Percentiles rank a stretch among this genome's conserved stretches.
Evolutionary conservation across 805 yeast species (phyloP).

Genomic region (Yarrowia sp.): DNA sequence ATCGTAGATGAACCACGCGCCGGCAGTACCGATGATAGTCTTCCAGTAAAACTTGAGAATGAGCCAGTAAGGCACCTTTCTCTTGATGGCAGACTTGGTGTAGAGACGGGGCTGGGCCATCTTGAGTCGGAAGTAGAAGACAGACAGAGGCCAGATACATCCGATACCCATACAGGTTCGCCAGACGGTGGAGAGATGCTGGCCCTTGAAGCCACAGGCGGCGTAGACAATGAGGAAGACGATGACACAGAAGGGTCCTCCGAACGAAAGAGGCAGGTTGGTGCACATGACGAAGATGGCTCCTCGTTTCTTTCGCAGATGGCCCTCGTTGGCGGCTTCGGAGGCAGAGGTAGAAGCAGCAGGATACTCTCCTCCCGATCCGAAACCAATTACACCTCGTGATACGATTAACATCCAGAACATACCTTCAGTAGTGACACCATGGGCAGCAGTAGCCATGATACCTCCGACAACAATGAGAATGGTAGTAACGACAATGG

Average conservation of each 20-base stretch:
- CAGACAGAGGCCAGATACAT: conserved; percentile 69
- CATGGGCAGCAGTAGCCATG: conserved; percentile 69
- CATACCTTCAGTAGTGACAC: conserved; percentile 55
- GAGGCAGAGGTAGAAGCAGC: conserved; percentile 65
- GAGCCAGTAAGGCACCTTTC: conserved; percentile 54
- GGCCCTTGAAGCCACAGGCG: conserved; percentile 48
- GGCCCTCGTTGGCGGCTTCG: conserved; percentile 66
- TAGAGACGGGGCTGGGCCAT: conserved; percentile 66
- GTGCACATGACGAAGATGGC: conserved; percentile 63
- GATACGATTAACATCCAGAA: conserved; percentile 73
- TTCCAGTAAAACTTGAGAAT: conserved; percentile 66
- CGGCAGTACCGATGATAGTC: conserved; percentile 64
- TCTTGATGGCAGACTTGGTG: conserved; percentile 60
- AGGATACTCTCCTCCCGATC: conserved; percentile 76
- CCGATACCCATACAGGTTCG: conserved; percentile 69
- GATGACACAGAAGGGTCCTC: conserved; percentile 72
- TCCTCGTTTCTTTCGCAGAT: conserved; percentile 51
- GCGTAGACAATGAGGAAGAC: conserved; percentile 65
- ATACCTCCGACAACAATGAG: conserved; percentile 62
- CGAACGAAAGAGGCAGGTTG: conserved; percentile 67
- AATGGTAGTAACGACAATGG: conserved; percentile 61
- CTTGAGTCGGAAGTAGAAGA: conserved; percentile 67
- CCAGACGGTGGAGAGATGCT: conserved; percentile 53
- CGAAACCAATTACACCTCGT: conserved; percentile 74
- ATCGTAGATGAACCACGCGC: conserved; percentile 77